Evolutionary conservation across 1,284 basidiomycete species (phyloP), one percentile per base, ranked within the genome.

Genomic region (Trichosporon sp.): DNA sequence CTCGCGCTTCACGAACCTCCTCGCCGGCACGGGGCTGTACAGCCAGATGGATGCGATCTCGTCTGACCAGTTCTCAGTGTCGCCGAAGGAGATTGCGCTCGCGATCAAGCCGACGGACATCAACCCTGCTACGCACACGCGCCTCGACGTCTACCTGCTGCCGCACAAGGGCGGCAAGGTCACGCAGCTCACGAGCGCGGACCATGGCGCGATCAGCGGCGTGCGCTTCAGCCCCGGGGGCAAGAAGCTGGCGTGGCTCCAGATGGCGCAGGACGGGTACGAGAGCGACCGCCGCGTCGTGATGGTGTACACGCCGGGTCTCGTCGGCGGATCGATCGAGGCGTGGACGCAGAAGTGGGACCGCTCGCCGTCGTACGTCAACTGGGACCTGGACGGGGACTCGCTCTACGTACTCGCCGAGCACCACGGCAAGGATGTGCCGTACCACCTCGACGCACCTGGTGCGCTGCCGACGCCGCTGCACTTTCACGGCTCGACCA

Each of bases 241-340:
- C 0, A 86, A 86, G 66, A 91, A 91, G 81, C 87, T 89, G 1
- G 92, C 91, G 0, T 97, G 94, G 94, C 83, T 92, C 47, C 90
- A 97, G 81, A 87, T 94, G 73, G 89, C 89, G 62, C 80, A 91
- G 77, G 93, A 97, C 77, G 94, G 93, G 0, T 91, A 95, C 76
- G 94, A 97, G 82, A 87, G 90, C 25, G 85, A 85, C 72, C 73
- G 77, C 25, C 77, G 81, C 47, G 90, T 91, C 76, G 86, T 95
- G 62, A 88, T 93, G 64, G 87, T 95, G 13, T 92, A 90, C 75
- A 80, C 82, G 77, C 81, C 95, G 21, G 80, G 81, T 64, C 88
- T 87, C 5, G 68, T 72, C 29, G 65, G 65, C 13, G 70, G 72
- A 34, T 73, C 74, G 44, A 65, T 67, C 11, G 74, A 67, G 21